phyloP scores from a whole-genome alignment of 78 protist species.

The Tieghemostelium lacteum region DNA sequence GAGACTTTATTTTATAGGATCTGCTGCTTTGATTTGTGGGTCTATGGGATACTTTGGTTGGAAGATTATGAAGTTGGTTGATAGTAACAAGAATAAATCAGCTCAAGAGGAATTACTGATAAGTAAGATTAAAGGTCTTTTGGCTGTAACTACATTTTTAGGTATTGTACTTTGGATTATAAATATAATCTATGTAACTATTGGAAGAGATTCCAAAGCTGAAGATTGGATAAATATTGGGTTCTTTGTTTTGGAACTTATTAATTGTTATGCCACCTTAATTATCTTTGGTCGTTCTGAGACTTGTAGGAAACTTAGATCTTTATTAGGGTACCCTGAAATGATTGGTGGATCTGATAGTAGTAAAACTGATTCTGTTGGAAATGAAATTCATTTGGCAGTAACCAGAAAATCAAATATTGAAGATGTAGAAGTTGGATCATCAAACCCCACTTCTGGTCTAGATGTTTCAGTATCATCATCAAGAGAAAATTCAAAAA shows the following conservation, averaged over 20 bases:
- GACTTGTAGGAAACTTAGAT: background rate
- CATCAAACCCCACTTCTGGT: background rate
- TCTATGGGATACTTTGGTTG: conserved; percentile 32
- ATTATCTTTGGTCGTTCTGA: conserved; percentile 28
- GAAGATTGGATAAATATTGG: conserved; percentile 35
- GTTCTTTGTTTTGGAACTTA: background rate
- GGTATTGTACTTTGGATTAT: conserved; percentile 14
- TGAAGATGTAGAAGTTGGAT: background rate
- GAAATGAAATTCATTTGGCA: no score
- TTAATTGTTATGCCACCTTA: background rate
- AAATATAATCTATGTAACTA: conserved; percentile 18
- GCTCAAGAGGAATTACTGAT: conserved; percentile 16
- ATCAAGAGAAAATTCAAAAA: background rate
- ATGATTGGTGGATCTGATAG: conserved; percentile 8
- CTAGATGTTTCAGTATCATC: background rate
- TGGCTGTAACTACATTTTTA: conserved; percentile 1
- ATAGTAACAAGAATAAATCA: background rate
- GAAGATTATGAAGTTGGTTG: background rate
- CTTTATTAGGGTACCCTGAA: conserved; percentile 29
- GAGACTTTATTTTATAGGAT: conserved; percentile 26
- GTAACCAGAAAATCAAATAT: no score
- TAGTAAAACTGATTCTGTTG: background rate
- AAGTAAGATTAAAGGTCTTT: conserved; percentile 19
- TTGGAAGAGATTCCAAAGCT: conserved; percentile 8
- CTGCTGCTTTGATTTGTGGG: background rate